Evolutionary conservation across 305 asterid species (phyloP).

Genomic region (Plantago coronopus): DNA sequence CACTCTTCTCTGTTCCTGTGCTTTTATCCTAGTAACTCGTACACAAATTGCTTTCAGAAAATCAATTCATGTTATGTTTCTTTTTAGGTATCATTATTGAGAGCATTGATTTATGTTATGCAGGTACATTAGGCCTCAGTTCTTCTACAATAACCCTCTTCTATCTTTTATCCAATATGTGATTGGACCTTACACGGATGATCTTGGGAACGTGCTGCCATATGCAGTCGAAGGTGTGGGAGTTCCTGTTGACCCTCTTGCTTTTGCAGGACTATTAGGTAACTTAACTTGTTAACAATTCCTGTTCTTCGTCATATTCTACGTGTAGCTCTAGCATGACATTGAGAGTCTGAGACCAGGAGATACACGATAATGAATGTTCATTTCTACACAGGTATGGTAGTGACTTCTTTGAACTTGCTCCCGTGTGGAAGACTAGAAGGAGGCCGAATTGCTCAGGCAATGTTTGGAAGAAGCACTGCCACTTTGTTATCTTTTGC

Average conservation of each 20-base stretch:
- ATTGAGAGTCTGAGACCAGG: too few relatives aligned
- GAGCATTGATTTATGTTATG: constrained; percentile 7
- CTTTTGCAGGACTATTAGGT: constrained; percentile 92
- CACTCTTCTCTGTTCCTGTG: constrained; percentile 9
- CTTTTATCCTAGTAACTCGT: background rate
- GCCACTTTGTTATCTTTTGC: constrained; percentile 57
- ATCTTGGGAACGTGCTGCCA: constrained; percentile 81
- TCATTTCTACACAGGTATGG: constrained; percentile 54
- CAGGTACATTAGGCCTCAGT: constrained; percentile 92
- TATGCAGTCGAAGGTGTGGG: constrained; percentile 89
- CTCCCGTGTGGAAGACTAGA: constrained; percentile 85
- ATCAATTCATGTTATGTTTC: background rate
- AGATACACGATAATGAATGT: background rate
- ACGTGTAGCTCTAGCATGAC: background rate
- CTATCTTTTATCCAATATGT: constrained; percentile 83
- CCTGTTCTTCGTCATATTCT: too few relatives aligned
- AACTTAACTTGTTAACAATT: constrained; percentile 13
- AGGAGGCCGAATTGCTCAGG: constrained; percentile 89
- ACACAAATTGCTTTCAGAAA: background rate
- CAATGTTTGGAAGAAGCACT: constrained; percentile 67
- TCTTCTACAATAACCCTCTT: constrained; percentile 78
- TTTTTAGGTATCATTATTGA: background rate
- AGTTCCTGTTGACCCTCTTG: constrained; percentile 90
- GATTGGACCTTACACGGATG: constrained; percentile 76
- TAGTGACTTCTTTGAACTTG: constrained; percentile 84